Conservation (phyloP, 306 rosid species). For the Gynostemma pentaphyllum region DNA sequence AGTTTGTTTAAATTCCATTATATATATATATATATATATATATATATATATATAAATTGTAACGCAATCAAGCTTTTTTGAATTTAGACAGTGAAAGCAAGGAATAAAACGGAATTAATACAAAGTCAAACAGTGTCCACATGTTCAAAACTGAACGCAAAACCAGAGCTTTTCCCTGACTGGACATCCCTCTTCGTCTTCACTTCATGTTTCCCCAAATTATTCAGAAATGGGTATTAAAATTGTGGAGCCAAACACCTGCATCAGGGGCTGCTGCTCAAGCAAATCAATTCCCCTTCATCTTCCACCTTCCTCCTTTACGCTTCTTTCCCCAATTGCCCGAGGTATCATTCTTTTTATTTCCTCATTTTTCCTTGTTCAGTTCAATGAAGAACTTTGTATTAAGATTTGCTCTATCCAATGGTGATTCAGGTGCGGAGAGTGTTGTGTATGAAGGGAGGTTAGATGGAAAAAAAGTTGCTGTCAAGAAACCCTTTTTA, state of each 20-base stretch:
- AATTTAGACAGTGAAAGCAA: no score
- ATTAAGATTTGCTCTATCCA: not conserved
- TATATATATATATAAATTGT: no score
- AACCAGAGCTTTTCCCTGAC: not conserved
- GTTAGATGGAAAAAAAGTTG: conserved; percentile 59
- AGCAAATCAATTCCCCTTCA: conserved; percentile 70
- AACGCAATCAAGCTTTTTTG: no score
- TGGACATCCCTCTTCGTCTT: no score
- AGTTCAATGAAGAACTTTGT: not conserved
- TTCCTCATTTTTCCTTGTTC: not conserved
- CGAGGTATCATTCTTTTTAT: conserved; percentile 30
- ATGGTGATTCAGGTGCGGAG: conserved; percentile 46
- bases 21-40: no score
- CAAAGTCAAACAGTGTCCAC: not conserved
- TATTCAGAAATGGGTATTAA: conserved; percentile 38
- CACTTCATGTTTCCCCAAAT: not conserved
- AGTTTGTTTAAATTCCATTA: no score
- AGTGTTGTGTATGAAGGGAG: conserved; percentile 79
- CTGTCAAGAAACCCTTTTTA: conserved; percentile 75
- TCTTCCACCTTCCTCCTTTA: conserved; percentile 59
- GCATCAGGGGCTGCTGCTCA: conserved; percentile 83
- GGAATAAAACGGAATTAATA: not conserved
- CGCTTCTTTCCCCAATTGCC: conserved; percentile 68
- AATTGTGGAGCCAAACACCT: conserved; percentile 66
- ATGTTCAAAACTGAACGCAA: not conserved